Evolutionary conservation across 345 rosid genomes (phyloP), one percentile per base, ranked within the genome.

Genomic region (Gossypium stocksii): DNA sequence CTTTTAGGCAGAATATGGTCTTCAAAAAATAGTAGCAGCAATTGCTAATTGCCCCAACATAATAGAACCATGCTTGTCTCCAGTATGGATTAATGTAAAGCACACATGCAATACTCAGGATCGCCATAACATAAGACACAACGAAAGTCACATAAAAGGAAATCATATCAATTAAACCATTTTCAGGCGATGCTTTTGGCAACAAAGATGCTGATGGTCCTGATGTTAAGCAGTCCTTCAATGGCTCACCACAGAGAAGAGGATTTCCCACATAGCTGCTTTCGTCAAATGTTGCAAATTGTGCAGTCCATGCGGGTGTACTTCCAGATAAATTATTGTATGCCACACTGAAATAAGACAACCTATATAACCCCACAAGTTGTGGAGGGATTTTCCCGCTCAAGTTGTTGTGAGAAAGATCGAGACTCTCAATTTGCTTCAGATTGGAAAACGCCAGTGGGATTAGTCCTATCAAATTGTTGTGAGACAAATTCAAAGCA

Each of bases 11-110:
- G 65, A 43, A 67, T 23, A 19, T 72, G 10, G 66, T 72, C 75
- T 59, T n/a, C 6, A 72, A 17, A 54, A 43, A 72, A 49, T 68
- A 25, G 45, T 49, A 15, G 72, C 44, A 68, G 5, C 9, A 1
- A 25, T 17, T 68, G 23, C 12, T 68, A 23, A n/a, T n/a, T 9
- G 2, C 3, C 34, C 53, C 72, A 3, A 17, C 4, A 25, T 68
- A 1, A 25, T 68, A 49, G 44, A 72, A 72, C 66, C 56, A 72
- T 43, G 52, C 41, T 57, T 53, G 17, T 44, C 66, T 72, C 66
- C 75, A 72, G 8, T 38, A 12, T 2, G 75, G 66, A 57, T 72
- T 72, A n/a, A 58, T 72, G 53, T 45, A 72, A 3, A 72, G 53
- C 3, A 58, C 75, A 15, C 12, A 2, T 7, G 53, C 51, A 58